A percentile compares a stretch with the other conserved stretches of the same genome.
These are phyloP conservation scores for Rosa lucieae DNA, from an alignment of 306 rosid species.

Conservation along the genomic window DNA sequence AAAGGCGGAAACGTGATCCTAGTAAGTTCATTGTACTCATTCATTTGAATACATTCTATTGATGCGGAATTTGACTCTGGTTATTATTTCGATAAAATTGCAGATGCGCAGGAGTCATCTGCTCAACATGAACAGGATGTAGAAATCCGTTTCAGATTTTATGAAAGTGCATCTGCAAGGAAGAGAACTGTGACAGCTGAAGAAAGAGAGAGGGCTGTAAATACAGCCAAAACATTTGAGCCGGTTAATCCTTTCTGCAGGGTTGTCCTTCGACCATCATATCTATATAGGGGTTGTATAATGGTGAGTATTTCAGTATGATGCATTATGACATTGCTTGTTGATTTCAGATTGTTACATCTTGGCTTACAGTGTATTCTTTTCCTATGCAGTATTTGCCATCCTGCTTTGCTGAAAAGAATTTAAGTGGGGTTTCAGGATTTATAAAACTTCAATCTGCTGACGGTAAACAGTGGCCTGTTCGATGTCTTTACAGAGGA, in stretches of 20 bases:
- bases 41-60: conserved; percentile 7
- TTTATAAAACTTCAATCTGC: conserved; percentile 84
- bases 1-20: conserved; percentile 69
- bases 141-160: conserved; percentile 79
- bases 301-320: conserved; percentile 61
- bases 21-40: conserved; percentile 35
- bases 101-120: conserved; percentile 69
- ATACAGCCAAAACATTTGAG: conserved; percentile 78
- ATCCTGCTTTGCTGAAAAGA: conserved; percentile 95
- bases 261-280: conserved; percentile 94
- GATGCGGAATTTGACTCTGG: conserved; percentile 17
- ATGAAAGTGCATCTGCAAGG: conserved; percentile 96
- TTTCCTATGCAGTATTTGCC: conserved; percentile 74
- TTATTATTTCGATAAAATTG: conserved; percentile 27
- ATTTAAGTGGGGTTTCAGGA: conserved; percentile 83
- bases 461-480: conserved; percentile 85
- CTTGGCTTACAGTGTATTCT: conserved; percentile 6
- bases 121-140: conserved; percentile 56
- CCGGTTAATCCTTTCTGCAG: conserved; percentile 89
- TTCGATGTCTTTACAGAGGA: conserved; percentile 82
- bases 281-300: conserved; percentile 93
- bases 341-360: conserved; percentile 7
- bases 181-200: conserved; percentile 96
- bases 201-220: conserved; percentile 88
- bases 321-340: conserved; percentile 2